Percentiles rank a stretch among this genome's conserved stretches.
These are phyloP conservation scores for Hygrocybe coccinea DNA, from an alignment of 768 basidiomycete species.

Conservation along the genomic window DNA sequence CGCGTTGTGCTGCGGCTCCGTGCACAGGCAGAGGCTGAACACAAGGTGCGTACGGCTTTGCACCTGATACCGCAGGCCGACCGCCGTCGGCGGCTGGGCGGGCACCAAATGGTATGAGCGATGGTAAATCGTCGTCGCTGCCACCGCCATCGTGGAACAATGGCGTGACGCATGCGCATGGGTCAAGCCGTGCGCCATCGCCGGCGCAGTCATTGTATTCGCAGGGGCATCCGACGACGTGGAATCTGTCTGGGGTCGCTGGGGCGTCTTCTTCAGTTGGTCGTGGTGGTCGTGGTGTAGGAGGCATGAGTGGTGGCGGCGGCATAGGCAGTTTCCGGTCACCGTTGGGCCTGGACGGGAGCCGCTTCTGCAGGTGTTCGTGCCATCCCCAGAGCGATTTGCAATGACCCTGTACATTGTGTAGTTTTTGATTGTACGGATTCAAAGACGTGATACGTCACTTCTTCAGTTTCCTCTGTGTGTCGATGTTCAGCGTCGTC, in stretches of 20 bases:
- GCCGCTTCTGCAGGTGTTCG: conserved; percentile 76
- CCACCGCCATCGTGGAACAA: conserved; percentile 16
- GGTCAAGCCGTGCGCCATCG: conserved; percentile 44
- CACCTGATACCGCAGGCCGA: conserved; percentile 11
- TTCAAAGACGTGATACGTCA: no score
- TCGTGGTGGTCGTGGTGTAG: neutral
- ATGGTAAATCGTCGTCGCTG: neutral
- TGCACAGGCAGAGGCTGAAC: conserved; percentile 67
- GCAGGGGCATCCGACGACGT: conserved; percentile 27
- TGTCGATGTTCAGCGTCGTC: no score
- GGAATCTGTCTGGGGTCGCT: neutral
- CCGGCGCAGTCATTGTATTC: conserved; percentile 51
- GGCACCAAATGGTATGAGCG: neutral
- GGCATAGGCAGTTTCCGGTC: conserved; percentile 50
- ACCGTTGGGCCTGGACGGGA: conserved; percentile 66
- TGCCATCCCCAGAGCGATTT: conserved; percentile 81
- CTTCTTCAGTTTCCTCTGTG: no score
- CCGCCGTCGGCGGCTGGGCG: neutral
- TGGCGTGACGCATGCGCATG: neutral
- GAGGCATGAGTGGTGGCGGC: conserved; percentile 5
- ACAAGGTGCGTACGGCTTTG: conserved; percentile 21
- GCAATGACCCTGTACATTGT: no score
- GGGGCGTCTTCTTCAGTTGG: neutral
- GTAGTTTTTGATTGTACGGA: no score
- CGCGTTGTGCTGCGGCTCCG: conserved; percentile 76